phyloP scores from a whole-genome alignment of 2,329 filamentous ascomycete genomes.

The Verticillium isaacii region DNA sequence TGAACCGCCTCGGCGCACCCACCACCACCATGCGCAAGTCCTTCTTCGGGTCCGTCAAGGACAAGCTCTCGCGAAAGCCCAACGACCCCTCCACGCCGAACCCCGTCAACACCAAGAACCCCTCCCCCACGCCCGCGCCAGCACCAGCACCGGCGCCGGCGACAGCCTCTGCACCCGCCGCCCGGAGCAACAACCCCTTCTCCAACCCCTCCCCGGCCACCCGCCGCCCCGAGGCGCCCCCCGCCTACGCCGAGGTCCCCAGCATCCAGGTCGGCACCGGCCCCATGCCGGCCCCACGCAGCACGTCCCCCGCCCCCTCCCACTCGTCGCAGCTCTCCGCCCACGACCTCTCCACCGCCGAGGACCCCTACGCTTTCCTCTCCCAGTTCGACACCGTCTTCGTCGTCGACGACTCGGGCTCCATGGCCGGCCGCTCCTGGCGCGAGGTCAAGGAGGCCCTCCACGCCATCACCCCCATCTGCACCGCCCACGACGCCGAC shows the following conservation, averaged over 20 bases:
- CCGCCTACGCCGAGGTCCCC: slow-evolving; percentile 23
- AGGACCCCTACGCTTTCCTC: slow-evolving; percentile 74
- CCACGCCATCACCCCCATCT: slow-evolving; percentile 72
- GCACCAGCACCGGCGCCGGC: not conserved
- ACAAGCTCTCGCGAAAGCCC: slow-evolving; percentile 22
- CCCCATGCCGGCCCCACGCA: slow-evolving; percentile 7
- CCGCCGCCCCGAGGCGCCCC: slow-evolving; percentile 24
- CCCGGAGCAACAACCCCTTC: slow-evolving; percentile 7
- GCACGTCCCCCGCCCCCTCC: slow-evolving; percentile 15
- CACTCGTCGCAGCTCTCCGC: slow-evolving; percentile 16
- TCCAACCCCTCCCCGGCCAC: slow-evolving; percentile 13
- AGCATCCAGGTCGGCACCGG: slow-evolving; percentile 1
- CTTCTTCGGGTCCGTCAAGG: slow-evolving; percentile 26
- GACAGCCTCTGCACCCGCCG: not conserved
- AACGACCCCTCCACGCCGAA: slow-evolving; percentile 8
- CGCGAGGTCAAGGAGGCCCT: slow-evolving; percentile 67
- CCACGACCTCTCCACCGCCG: slow-evolving; percentile 33
- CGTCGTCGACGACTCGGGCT: slow-evolving; percentile 86
- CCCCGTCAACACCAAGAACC: not conserved
- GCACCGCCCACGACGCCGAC: slow-evolving; percentile 72
- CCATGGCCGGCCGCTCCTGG: slow-evolving; percentile 79
- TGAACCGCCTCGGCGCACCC: not conserved
- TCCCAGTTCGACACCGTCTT: slow-evolving; percentile 80
- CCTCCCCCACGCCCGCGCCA: not conserved
- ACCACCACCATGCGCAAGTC: slow-evolving; percentile 12